Evolutionary conservation across 345 rosid genomes (phyloP), one percentile per base, ranked within the genome.

Genomic region (Arabidopsis arenosa): DNA sequence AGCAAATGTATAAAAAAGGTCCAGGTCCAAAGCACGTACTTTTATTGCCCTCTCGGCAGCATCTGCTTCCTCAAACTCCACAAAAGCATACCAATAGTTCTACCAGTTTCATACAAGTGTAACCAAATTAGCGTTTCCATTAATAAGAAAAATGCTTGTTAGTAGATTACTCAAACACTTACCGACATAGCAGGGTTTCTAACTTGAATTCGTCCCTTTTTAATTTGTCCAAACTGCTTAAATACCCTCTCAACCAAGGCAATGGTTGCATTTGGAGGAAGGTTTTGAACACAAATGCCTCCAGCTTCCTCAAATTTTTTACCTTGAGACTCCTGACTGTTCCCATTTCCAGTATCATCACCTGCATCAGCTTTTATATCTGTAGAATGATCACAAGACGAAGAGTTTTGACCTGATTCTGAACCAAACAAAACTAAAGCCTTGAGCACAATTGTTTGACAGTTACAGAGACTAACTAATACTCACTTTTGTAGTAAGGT

Each of bases 41-140:
- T 85, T 79, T 55, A 89, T 75, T 30, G 98, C 98, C 63, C 85
- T 85, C 72, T 83, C 84, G 65, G 85, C 96, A 21, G 93, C 87
- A 83, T 77, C 73, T 56, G 82, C 88, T 68, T 57, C 84, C 69
- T 85, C 89, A 84, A 89, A 93, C 78, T 85, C 88, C 78, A 93
- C 93, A 55, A 91, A 90, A 45, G 87, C 96, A 82, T 85, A 91
- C 78, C 74, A 79, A 75, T 82, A 81, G 26, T 85, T 85, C 96
- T 93, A 82, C 45, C 21, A 52, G 36, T 56, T 47, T 47, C 9
- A 65, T 6, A 66, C 70, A 45, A 30, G 39, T 26, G 70, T 7
- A 57, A 5, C 35, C 44, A 70, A 57, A 32, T 58, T 47, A 45
- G 14, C 15, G 12, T 26, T 55, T 35, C 64, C 28, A 28, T 14